phyloP scores from a whole-genome alignment of 495 filamentous ascomycete genomes.

The Penicillium silybi region DNA sequence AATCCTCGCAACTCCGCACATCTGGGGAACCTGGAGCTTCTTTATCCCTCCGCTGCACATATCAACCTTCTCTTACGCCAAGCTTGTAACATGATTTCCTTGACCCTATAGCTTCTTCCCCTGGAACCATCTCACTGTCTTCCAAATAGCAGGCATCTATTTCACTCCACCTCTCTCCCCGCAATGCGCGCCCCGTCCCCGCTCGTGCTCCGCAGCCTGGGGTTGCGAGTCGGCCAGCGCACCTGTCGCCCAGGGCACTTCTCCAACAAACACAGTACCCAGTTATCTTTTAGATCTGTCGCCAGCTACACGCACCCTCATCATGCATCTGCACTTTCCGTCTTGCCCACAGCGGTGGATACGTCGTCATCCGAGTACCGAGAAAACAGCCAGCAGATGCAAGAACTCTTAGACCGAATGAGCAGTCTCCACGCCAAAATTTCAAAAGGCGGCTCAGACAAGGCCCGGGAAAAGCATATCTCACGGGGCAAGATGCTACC shows the following conservation, averaged over 20 bases:
- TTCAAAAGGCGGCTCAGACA: conserved; percentile 71
- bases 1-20: conserved; percentile 41
- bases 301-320: conserved; percentile 64
- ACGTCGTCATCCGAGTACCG: conserved; percentile 70
- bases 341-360: conserved; percentile 73
- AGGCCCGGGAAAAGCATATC: conserved; percentile 86
- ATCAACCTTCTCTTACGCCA: background rate
- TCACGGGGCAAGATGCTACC: conserved; percentile 90
- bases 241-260: conserved; percentile 9
- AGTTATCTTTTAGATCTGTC: conserved; percentile 18
- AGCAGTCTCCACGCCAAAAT: conserved; percentile 65
- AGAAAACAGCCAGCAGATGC: conserved; percentile 79
- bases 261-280: conserved; percentile 1
- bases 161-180: conserved; percentile 26
- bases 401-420: conserved; percentile 61
- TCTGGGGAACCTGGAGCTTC: conserved; percentile 23
- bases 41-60: conserved; percentile 2
- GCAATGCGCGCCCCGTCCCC: conserved; percentile 38
- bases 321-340: conserved; percentile 72
- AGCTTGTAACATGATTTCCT: background rate
- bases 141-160: background rate
- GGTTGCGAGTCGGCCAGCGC: conserved; percentile 18
- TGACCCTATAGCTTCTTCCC: background rate
- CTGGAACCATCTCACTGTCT: background rate
- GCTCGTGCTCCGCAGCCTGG: conserved; percentile 33